phyloP scores from a whole-genome alignment of 192 early-diverging fungal species.

The Umbelopsis sp. region DNA sequence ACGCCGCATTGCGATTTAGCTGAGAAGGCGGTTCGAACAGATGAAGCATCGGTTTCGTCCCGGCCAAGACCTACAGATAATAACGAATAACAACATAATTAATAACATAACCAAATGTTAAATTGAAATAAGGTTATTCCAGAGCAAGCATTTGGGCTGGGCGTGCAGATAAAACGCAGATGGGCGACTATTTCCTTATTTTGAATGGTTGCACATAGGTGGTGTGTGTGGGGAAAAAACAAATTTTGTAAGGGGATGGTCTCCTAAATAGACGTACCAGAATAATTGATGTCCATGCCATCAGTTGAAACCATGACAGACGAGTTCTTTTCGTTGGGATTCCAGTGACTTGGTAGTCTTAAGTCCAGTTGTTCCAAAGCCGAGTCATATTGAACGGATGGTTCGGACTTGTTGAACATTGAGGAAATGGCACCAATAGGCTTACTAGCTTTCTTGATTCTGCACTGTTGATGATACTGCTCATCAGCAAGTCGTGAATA shows the following conservation, averaged over 20 bases:
- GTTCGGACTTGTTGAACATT: neutral
- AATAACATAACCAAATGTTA: slow-evolving; percentile 13
- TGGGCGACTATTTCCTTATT: slow-evolving; percentile 18
- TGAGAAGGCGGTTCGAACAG: slow-evolving; percentile 76
- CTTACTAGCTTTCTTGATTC: slow-evolving; percentile 5
- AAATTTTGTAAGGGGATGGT: neutral
- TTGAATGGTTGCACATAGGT: slow-evolving; percentile 1
- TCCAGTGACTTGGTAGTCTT: slow-evolving; percentile 63
- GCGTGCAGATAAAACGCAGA: slow-evolving; percentile 10
- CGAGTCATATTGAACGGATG: slow-evolving; percentile 3
- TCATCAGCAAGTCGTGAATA: slow-evolving; percentile 25
- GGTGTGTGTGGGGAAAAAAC: slow-evolving; percentile 11
- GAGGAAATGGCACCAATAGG: slow-evolving; percentile 4
- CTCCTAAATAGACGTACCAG: slow-evolving; percentile 37
- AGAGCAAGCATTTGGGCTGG: neutral
- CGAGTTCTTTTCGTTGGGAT: slow-evolving; percentile 57
- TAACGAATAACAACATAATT: neutral
- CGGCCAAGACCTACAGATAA: slow-evolving; percentile 33
- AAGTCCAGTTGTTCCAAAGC: slow-evolving; percentile 23
- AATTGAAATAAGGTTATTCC: neutral
- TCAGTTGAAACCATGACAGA: slow-evolving; percentile 47
- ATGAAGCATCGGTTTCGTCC: slow-evolving; percentile 78
- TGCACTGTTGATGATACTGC: slow-evolving; percentile 28
- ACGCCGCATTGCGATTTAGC: slow-evolving; percentile 87
- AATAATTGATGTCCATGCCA: slow-evolving; percentile 50